These are phyloP conservation scores for Phycomyces nitens DNA, from an alignment of 192 early-diverging fungal species.

Conservation along the genomic window DNA sequence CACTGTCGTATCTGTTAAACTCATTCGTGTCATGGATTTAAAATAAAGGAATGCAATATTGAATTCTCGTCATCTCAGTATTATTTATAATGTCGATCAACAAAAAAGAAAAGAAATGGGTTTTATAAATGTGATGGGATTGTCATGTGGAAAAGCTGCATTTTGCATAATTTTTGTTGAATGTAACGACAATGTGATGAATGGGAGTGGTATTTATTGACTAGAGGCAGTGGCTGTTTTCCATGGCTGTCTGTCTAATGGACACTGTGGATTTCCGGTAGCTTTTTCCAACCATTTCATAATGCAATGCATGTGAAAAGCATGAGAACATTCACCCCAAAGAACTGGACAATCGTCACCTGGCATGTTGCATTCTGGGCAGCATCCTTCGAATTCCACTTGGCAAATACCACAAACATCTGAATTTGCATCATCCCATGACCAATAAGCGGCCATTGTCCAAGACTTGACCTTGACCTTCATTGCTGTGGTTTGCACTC, in stretches of 20 bases:
- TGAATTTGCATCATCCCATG: conserved; percentile 76
- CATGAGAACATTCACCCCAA: conserved; percentile 89
- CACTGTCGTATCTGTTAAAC: no score
- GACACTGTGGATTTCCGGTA: conserved; percentile 72
- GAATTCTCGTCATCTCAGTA: no score
- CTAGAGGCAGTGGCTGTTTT: conserved; percentile 20
- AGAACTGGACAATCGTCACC: conserved; percentile 85
- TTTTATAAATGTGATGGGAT: no score
- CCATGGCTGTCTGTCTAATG: conserved; percentile 85
- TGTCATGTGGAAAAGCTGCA: no score
- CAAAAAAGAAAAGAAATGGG: no score
- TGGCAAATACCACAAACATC: conserved; percentile 92
- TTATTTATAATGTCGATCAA: no score
- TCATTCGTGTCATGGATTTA: no score
- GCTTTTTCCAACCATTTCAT: conserved; percentile 75
- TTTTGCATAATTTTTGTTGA: no score
- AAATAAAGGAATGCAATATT: no score
- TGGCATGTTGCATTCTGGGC: conserved; percentile 78
- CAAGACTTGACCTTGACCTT: conserved; percentile 47
- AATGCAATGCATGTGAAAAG: conserved; percentile 94
- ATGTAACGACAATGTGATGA: no score
- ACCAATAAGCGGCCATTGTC: conserved; percentile 84
- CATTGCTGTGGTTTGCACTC: conserved; percentile 1
- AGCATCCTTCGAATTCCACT: conserved; percentile 80
- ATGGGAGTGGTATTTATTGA: no score